These are phyloP conservation scores for Cantharellus cinnabarinus DNA, from an alignment of 768 basidiomycete genomes.

Conservation along the genomic window DNA sequence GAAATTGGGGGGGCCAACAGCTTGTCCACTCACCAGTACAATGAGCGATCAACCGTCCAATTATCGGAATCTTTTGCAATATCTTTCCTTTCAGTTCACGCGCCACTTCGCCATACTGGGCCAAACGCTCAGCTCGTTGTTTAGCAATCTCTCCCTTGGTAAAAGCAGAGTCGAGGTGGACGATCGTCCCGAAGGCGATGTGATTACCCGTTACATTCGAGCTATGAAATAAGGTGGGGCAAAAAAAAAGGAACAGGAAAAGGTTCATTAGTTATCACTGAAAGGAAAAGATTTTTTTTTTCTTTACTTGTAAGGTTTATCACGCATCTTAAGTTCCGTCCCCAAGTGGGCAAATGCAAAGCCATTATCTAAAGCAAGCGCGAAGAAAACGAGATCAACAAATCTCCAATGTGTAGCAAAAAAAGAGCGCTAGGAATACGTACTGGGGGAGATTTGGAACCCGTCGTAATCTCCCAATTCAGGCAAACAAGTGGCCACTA, in stretches of 20 bases:
- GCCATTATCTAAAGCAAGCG: neutral
- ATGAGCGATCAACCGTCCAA: neutral
- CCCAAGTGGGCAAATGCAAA: slow-evolving; percentile 5
- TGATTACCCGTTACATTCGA: neutral
- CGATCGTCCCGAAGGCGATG: neutral
- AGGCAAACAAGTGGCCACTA: slow-evolving; percentile 3
- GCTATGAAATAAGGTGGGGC: neutral
- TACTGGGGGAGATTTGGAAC: neutral
- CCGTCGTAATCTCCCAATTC: slow-evolving; percentile 1
- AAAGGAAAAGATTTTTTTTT: too few relatives aligned
- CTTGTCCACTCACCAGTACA: neutral
- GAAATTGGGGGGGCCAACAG: neutral
- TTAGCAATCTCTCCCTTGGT: neutral
- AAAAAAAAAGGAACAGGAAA: neutral
- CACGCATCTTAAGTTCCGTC: slow-evolving; percentile 1
- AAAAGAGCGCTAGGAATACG: neutral
- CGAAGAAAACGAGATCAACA: too few relatives aligned
- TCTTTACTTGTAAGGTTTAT: neutral
- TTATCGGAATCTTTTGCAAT: neutral
- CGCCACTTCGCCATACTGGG: neutral
- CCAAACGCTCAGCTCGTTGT: too few relatives aligned
- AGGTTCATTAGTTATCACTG: too few relatives aligned
- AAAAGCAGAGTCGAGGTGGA: neutral
- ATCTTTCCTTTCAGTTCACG: neutral
- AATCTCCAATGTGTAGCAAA: neutral